These are phyloP conservation scores for Termitomyces sp. DNA, from an alignment of 768 basidiomycete genomes.

Conservation along the genomic window DNA sequence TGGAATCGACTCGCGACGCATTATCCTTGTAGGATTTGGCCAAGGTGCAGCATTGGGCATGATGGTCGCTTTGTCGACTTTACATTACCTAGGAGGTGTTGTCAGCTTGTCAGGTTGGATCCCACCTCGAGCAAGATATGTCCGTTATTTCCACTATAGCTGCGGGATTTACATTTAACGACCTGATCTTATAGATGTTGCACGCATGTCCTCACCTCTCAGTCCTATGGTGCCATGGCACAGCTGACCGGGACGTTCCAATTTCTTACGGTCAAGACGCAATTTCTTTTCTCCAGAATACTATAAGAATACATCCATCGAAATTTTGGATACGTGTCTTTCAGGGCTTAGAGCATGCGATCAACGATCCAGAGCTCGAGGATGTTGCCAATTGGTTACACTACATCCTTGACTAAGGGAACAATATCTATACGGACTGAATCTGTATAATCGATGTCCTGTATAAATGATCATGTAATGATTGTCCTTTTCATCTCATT, in stretches of 20 bases:
- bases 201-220: background rate
- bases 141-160: background rate
- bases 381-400: background rate
- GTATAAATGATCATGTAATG: too few species aligned
- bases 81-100: background rate
- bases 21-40: background rate
- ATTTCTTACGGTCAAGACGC: background rate
- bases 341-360: background rate
- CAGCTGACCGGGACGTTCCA: background rate
- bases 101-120: background rate
- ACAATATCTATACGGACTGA: background rate
- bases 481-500: too few species aligned
- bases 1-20: background rate
- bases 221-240: background rate
- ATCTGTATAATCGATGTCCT: background rate
- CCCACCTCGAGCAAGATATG: background rate
- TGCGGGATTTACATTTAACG: background rate
- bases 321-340: background rate
- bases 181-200: background rate
- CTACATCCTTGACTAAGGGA: background rate
- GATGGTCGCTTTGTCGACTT: background rate
- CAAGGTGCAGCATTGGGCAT: background rate
- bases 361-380: background rate
- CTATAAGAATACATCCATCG: background rate
- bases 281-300: background rate